Evolutionary conservation across 768 basidiomycete species (phyloP), one percentile per base, ranked within the genome.

Genomic region (Termitomyces heimii): DNA sequence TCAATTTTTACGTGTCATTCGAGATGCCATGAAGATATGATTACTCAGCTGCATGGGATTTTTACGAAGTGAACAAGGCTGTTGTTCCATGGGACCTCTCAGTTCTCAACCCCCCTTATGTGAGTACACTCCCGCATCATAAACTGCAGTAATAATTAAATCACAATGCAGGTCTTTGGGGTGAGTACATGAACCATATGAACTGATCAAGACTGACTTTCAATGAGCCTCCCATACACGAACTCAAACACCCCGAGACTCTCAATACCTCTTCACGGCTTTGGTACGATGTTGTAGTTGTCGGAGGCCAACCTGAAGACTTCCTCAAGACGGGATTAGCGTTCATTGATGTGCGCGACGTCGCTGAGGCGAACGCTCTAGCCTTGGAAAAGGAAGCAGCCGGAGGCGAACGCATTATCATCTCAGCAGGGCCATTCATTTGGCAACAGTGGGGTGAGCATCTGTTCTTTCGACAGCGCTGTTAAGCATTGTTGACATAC

Each of bases 71-170:
- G 53, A 60, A 80, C 55, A 72, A 78, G 48, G 50, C 68, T 39
- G 65, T 75, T 22, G 68, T 69, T 22, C 65, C 63, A 6, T 85
- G 79, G 78, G 85, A 85, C 55, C 59, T 86, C 18, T 71, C 75
- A 0, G 74, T 76, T 4, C 58, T 85, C 43, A 77, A 77, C 61
- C 85, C 84, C 7, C 79, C 84, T 22, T 78, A 70, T 45, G 79
- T 82, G 42, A 48, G 66, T 64, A 40, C 18, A 28, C 8, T 24
- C 42, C 7, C 26, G n/a, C 10, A n/a, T 43, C 43, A 9, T 3
- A 5, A 28, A n/a, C 12, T 37, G 10, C 9, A 12, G 20, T 44
- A 24, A 24, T 20, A 8, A 28, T n/a, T 47, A 3, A 29, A 13
- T 28, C 26, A n/a, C 6, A 20, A 10, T 2, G 3, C 20, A 71